Evolutionary conservation across 2,329 filamentous ascomycete genomes (phyloP).

Genomic region (Penicillium sclerotiorum): DNA sequence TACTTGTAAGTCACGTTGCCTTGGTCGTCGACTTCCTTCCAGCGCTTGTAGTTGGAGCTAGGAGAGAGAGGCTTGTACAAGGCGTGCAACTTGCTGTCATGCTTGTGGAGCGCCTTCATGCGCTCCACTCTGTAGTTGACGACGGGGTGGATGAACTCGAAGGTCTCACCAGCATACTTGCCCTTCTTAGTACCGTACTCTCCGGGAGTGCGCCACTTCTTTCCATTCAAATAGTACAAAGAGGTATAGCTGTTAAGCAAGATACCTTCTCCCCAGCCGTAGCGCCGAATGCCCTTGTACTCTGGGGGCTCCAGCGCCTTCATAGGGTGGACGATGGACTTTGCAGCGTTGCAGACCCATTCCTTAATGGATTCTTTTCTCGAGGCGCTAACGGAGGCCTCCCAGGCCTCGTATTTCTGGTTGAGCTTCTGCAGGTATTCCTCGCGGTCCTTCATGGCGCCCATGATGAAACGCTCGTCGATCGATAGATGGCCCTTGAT

Average conservation of each 20-base stretch:
- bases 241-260: constrained; percentile 19
- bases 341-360: constrained; percentile 7
- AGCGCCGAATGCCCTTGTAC: constrained; percentile 3
- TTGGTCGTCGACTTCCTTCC: constrained; percentile 8
- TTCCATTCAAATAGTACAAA: constrained; percentile 22
- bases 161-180: constrained; percentile 14
- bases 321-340: constrained; percentile 3
- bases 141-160: constrained; percentile 23
- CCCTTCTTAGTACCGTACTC: constrained; percentile 10
- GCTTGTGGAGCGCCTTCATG: constrained; percentile 5
- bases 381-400: neutral
- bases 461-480: constrained; percentile 13
- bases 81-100: neutral
- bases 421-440: constrained; percentile 10
- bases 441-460: constrained; percentile 14
- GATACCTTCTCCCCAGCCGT: constrained; percentile 21
- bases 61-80: constrained; percentile 15
- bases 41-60: constrained; percentile 11
- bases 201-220: constrained; percentile 20
- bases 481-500: constrained; percentile 21
- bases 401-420: neutral
- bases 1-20: constrained; percentile 9
- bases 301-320: neutral
- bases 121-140: constrained; percentile 19
- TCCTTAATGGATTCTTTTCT: neutral